These are phyloP conservation scores for Orychophragmus violaceus DNA, from an alignment of 345 rosid species.

Conservation along the genomic window DNA sequence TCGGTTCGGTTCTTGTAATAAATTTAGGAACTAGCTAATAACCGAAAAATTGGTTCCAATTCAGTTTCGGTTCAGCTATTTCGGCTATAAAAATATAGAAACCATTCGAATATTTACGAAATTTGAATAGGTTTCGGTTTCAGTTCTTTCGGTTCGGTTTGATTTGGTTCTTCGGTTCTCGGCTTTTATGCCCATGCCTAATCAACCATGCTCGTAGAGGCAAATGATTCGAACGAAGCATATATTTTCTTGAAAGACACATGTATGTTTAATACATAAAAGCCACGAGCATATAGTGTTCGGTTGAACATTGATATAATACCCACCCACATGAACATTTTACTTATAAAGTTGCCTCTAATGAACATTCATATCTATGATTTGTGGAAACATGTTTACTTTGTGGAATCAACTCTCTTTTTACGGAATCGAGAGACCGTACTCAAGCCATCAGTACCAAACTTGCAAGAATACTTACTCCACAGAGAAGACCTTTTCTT, in stretches of 20 bases:
- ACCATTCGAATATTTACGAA: too few species aligned
- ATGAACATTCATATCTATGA: neutral
- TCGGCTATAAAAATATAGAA: too few species aligned
- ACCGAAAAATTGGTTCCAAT: too few species aligned
- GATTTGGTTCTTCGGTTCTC: too few species aligned
- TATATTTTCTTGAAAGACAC: neutral
- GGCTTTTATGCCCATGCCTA: too few species aligned
- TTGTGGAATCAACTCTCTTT: neutral
- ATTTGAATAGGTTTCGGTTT: too few species aligned
- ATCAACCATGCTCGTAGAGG: too few species aligned
- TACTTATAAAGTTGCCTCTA: neutral
- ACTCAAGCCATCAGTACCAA: slow-evolving; percentile 11
- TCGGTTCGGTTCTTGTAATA: too few species aligned
- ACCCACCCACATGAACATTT: neutral
- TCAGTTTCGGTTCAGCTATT: too few species aligned
- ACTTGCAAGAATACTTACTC: slow-evolving; percentile 25
- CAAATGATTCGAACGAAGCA: too few species aligned
- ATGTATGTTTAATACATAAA: neutral
- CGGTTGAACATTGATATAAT: neutral
- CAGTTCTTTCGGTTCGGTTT: too few species aligned
- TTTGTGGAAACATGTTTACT: neutral
- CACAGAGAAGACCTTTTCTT: slow-evolving; percentile 19
- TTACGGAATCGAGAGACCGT: neutral
- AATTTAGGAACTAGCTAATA: too few species aligned
- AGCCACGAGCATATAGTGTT: neutral